phyloP scores from a whole-genome alignment of 805 yeast species.

The Wickerhamiella kurtzmanii region DNA sequence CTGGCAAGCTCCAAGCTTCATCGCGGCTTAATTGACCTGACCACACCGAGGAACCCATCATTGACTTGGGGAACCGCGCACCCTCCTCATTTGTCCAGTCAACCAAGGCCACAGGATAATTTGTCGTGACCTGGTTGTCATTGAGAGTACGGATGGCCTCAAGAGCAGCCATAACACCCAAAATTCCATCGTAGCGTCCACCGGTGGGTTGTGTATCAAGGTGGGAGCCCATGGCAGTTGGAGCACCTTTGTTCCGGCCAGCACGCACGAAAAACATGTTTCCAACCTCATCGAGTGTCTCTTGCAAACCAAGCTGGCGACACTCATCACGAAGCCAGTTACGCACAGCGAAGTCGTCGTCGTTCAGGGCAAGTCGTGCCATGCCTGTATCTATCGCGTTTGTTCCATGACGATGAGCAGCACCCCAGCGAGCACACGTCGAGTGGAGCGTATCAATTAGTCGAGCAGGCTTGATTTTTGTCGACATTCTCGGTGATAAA shows the following conservation, averaged over 20 bases:
- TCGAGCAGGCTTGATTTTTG: slow-evolving; percentile 28
- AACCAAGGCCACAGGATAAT: slow-evolving; percentile 50
- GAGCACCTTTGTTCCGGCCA: slow-evolving; percentile 36
- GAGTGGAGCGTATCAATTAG: slow-evolving; percentile 46
- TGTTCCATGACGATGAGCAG: slow-evolving; percentile 49
- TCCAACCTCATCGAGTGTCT: slow-evolving; percentile 49
- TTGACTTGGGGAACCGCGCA: slow-evolving; percentile 57
- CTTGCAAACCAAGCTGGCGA: slow-evolving; percentile 15
- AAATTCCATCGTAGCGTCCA: slow-evolving; percentile 62
- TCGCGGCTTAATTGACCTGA: slow-evolving; percentile 38
- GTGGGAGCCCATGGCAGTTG: slow-evolving; percentile 62
- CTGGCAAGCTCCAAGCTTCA: slow-evolving; percentile 24
- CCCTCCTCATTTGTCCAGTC: slow-evolving; percentile 75
- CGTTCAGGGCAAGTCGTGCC: slow-evolving; percentile 48
- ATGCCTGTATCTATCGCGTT: slow-evolving; percentile 50
- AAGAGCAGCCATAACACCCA: slow-evolving; percentile 54
- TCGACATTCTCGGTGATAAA: background rate
- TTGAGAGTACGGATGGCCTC: slow-evolving; percentile 54
- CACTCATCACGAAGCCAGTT: slow-evolving; percentile 53
- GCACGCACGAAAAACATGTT: slow-evolving; percentile 55
- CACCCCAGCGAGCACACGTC: slow-evolving; percentile 48
- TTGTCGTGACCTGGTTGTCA: slow-evolving; percentile 45
- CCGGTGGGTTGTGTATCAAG: slow-evolving; percentile 70
- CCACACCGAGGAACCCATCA: slow-evolving; percentile 59
- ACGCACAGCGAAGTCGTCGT: slow-evolving; percentile 47